Base-by-base conservation (phyloP, 352 stramenopile species). In the Phytophthora tubulina region DNA sequence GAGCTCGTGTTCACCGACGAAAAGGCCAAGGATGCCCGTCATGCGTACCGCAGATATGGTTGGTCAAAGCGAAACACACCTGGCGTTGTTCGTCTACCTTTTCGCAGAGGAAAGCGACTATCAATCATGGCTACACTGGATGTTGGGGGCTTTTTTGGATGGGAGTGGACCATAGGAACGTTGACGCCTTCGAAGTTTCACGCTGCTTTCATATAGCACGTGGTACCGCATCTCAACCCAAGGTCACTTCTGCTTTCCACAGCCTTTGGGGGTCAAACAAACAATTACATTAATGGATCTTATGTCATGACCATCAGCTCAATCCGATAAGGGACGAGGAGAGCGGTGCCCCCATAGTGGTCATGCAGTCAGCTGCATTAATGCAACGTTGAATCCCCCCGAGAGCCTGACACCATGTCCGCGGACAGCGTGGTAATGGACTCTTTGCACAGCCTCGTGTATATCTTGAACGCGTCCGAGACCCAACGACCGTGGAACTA, bases 171-270 rank as follows among this genome's bases (percentile, higher is more conserved):
- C 9, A 31, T 60, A 45, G 55, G 52, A 8, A 61, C 60, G 6
- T 68, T 56, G 39, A 42, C 50, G 14, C 3, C 39, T 7, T n/a
- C 13, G 9, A 79, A 89, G 10, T 88, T 98, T 30, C 94, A 97
- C 63, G 63, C 81, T 35, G 80, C 85, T 36, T 98, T 98, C 66
- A 66, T 64, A 6, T 27, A 35, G n/a, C 27, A 82, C 31, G 70
- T 72, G 42, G 88, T 64, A 13, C 54, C 98, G 67, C 96, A 81
- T 77, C 96, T 98, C 88, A 93, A 96, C 57, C 81, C 96, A 38
- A 97, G 93, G 70, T 79, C 88, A 5, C 58, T 78, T 17, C 82
- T 87, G 3, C n/a, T 61, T 61, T 61, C 9, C 35, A 61, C 53
- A 31, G 50, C 5, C 30, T 27, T 30, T 55, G 32, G 52, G 52